Evolutionary conservation across 306 rosid species (phyloP), one percentile per base, ranked within the genome.

Genomic region (Mimosa pudica): DNA sequence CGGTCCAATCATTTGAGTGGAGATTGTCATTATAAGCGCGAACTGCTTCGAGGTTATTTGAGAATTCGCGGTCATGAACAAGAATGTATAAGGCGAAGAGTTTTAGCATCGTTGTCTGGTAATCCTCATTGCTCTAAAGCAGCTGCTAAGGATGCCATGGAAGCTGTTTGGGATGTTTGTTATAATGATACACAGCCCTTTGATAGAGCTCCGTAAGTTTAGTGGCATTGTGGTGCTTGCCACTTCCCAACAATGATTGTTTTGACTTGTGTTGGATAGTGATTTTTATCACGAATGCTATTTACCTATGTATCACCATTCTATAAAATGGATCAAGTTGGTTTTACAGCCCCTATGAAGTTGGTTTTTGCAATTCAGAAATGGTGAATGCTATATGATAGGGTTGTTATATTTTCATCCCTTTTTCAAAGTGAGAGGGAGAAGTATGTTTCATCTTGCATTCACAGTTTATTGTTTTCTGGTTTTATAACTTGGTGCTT

Each of bases 1-100:
- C 88, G 98, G 76, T 93, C 98, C 61, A 89, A 87, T 74, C 97
- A 94, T 90, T 83, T 94, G 44, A 94, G 97, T 68, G 98, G 98
- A 77, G 97, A 94, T 83, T 92, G 98, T 77, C 98, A 92, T 89
- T 94, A 78, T 75, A 92, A 94, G 77, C 87, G 92, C 78, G 98
- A 92, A 83, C 81, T 94, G 35, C 78, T 94, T 71, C 87, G 92
- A 69, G 92, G 95, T 76, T 77, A 70, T 79, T 4, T 86, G 71
- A 92, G 86, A 68, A 62, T 94, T 49, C 85, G 88, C 65, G 97
- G 97, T 81, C 97, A 94, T 44, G 95, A 91, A 82, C 97, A 89
- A 82, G 98, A 91, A 14, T 93, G 97, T 47, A 83, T 95, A 80
- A 89, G 86, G 86, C 89, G 97, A 82, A 93, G 99, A 88, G 94